Percentiles rank a stretch among this genome's conserved stretches.
These are phyloP conservation scores for Eutrema salsugineum DNA, from an alignment of 441 rosid genomes.

Conservation along the genomic window DNA sequence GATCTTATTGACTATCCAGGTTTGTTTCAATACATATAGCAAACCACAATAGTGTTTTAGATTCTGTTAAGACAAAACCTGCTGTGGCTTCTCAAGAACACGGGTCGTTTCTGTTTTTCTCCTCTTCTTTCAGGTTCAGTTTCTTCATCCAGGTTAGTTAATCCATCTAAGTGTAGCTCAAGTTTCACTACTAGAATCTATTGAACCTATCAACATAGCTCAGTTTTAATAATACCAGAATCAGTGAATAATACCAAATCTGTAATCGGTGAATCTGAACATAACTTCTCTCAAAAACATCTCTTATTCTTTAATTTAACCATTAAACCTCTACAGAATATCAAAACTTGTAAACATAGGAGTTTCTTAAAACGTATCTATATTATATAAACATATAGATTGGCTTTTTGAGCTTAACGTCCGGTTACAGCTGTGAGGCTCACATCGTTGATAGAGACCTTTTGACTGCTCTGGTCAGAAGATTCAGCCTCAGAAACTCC, in stretches of 20 bases:
- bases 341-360: neutral
- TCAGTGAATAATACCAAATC: neutral
- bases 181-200: neutral
- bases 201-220: neutral
- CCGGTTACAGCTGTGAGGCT: conserved; percentile 32
- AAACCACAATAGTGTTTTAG: neutral
- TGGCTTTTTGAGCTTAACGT: conserved; percentile 16
- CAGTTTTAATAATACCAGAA: neutral
- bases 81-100: neutral
- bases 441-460: conserved; percentile 19
- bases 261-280: neutral
- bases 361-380: too few species aligned
- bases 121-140: neutral
- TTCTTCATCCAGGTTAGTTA: neutral
- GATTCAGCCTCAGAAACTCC: conserved; percentile 35
- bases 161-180: neutral
- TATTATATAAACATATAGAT: conserved; percentile 2
- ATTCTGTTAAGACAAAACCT: neutral
- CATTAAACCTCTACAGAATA: neutral
- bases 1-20: neutral
- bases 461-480: conserved; percentile 35
- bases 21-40: too few species aligned
- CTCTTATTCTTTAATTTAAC: conserved; percentile 3
- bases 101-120: neutral
- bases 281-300: neutral